These are phyloP conservation scores for Phytomonas francai DNA, from an alignment of 208 protist genomes.

Conservation along the genomic window DNA sequence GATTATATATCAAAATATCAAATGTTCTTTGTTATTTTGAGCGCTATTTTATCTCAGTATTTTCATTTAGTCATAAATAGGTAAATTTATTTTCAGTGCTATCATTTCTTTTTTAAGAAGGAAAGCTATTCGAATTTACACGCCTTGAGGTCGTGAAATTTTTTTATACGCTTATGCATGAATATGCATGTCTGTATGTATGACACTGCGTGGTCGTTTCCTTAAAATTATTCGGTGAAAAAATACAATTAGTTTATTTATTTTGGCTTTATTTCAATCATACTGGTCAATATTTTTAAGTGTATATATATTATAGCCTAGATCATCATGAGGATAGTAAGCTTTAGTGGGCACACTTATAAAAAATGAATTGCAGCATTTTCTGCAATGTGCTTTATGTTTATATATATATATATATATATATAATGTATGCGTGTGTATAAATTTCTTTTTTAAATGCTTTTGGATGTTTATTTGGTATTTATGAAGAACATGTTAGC, in stretches of 20 bases:
- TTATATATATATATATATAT: constrained; percentile 15
- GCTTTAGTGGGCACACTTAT: neutral
- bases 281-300: neutral
- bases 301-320: neutral
- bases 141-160: neutral
- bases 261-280: neutral
- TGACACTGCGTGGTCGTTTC: neutral
- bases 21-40: neutral
- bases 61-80: neutral
- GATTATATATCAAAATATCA: neutral
- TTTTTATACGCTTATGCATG: neutral
- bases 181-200: constrained; percentile 3
- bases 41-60: neutral
- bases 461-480: constrained; percentile 8
- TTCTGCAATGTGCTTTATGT: constrained; percentile 8
- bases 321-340: neutral
- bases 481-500: too few species aligned
- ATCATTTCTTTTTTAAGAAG: neutral
- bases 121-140: neutral
- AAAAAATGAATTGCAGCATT: neutral
- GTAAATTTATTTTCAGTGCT: neutral
- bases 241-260: neutral
- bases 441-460: constrained; percentile 7
- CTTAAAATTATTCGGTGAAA: neutral
- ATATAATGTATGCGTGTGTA: neutral